Conservation (phyloP, 495 filamentous ascomycete species). For the Sabuloglossum arenarium region DNA sequence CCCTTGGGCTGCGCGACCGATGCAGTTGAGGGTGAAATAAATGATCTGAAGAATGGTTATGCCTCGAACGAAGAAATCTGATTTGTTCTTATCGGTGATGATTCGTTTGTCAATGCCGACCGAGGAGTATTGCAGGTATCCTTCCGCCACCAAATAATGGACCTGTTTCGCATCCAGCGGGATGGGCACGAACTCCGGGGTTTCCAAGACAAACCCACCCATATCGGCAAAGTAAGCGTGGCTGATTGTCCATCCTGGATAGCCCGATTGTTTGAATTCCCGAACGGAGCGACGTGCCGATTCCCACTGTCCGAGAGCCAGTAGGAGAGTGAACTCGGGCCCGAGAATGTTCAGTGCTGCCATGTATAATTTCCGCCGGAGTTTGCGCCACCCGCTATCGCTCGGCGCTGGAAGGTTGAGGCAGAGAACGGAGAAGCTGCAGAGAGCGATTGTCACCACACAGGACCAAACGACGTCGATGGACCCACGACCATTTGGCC, state of each 20-base stretch:
- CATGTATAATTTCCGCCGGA: not conserved
- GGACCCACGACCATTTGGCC: too few relatives aligned
- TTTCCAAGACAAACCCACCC: slow-evolving; percentile 14
- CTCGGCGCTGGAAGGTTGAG: not conserved
- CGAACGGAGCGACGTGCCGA: not conserved
- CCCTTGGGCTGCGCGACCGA: slow-evolving; percentile 2
- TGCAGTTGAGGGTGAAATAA: slow-evolving; percentile 12
- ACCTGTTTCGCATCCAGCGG: slow-evolving; percentile 14
- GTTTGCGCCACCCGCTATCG: not conserved
- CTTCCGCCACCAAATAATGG: slow-evolving; percentile 10
- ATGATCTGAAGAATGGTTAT: slow-evolving; percentile 13
- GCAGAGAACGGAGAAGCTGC: not conserved
- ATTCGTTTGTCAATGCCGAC: slow-evolving; percentile 4
- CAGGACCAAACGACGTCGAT: not conserved
- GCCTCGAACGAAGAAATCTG: slow-evolving; percentile 9
- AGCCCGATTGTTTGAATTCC: not conserved
- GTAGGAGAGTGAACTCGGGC: not conserved
- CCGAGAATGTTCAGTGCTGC: not conserved
- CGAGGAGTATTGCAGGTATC: slow-evolving; percentile 8
- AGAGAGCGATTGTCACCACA: not conserved
- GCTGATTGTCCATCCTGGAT: slow-evolving; percentile 12
- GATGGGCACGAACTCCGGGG: slow-evolving; percentile 10
- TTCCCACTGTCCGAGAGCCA: not conserved
- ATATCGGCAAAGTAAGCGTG: slow-evolving; percentile 20
- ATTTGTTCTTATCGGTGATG: slow-evolving; percentile 16